Percentiles rank a stretch among this genome's conserved stretches.
phyloP scores from a whole-genome alignment of 768 basidiomycete species.

The Leucogyrophana mollusca region DNA sequence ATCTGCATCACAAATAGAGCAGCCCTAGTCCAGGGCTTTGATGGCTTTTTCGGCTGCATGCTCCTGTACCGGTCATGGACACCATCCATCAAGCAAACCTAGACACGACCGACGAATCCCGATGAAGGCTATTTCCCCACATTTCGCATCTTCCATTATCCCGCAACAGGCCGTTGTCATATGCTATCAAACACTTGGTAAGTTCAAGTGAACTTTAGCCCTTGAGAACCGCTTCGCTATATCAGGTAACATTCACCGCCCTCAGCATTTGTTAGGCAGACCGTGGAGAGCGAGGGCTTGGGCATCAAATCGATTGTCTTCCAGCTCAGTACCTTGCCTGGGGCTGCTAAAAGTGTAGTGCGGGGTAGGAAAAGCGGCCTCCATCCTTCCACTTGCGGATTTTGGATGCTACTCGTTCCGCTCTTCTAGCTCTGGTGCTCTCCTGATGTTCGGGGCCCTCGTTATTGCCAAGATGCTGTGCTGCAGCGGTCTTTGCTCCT shows the following conservation, averaged over 20 bases:
- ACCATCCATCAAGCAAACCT: too few relatives aligned
- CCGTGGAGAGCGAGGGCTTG: background rate
- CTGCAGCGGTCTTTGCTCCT: too few relatives aligned
- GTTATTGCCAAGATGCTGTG: too few relatives aligned
- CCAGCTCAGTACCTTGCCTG: too few relatives aligned
- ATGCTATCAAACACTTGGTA: background rate
- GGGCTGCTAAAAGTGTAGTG: too few relatives aligned
- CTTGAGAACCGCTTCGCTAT: background rate
- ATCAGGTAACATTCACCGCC: background rate
- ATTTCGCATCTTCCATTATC: background rate
- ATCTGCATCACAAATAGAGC: background rate
- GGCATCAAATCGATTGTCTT: background rate
- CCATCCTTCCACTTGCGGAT: too few relatives aligned
- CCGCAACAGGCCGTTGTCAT: background rate
- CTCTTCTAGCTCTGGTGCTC: too few relatives aligned
- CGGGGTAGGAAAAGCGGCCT: too few relatives aligned
- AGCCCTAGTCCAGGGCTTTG: background rate
- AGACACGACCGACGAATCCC: background rate
- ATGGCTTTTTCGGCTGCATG: too few relatives aligned
- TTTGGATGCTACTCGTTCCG: too few relatives aligned
- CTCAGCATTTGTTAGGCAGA: background rate
- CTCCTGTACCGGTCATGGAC: too few relatives aligned
- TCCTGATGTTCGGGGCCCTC: too few relatives aligned
- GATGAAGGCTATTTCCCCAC: conserved; percentile 4
- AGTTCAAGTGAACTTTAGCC: background rate